Conservation (phyloP, 2,329 filamentous ascomycete species). For the Arthrocladium fulminans region DNA sequence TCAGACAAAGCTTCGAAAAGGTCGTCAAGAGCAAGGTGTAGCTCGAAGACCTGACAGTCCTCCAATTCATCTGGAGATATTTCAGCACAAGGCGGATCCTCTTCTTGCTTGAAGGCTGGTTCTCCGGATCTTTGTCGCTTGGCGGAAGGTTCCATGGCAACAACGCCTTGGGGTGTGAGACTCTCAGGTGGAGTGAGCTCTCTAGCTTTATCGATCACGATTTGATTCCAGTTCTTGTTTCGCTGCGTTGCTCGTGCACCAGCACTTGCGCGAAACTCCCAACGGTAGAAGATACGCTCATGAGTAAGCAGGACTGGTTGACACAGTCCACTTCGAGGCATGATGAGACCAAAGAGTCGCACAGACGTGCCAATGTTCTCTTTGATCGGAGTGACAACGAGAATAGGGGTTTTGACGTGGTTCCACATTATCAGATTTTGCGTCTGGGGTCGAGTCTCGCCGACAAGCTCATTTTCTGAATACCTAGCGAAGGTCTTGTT, state of each 20-base stretch:
- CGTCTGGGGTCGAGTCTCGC: conserved; percentile 1
- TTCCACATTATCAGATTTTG: conserved; percentile 3
- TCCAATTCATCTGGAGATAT: not conserved
- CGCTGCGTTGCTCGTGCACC: conserved; percentile 2
- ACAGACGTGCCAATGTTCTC: conserved; percentile 10
- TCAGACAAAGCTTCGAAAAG: conserved; percentile 1
- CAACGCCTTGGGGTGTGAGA: not conserved
- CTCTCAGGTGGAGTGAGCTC: conserved; percentile 2
- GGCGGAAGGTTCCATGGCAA: not conserved
- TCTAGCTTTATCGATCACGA: conserved; percentile 6
- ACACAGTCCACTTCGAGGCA: conserved; percentile 7
- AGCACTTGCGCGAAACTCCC: conserved; percentile 9
- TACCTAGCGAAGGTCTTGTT: conserved; percentile 7
- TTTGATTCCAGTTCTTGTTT: conserved; percentile 10
- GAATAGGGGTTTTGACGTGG: conserved; percentile 3
- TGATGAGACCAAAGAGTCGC: conserved; percentile 6
- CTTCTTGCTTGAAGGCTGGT: conserved; percentile 3
- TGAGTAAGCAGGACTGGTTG: conserved; percentile 8
- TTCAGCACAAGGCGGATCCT: not conserved
- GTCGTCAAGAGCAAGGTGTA: not conserved
- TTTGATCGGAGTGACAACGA: conserved; percentile 8
- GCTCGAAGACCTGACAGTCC: conserved; percentile 1
- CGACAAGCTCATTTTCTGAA: conserved; percentile 8
- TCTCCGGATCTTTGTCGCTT: not conserved
- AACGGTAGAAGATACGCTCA: conserved; percentile 9